Conservation (phyloP, 306 rosid species). For the Castanea crenata region DNA sequence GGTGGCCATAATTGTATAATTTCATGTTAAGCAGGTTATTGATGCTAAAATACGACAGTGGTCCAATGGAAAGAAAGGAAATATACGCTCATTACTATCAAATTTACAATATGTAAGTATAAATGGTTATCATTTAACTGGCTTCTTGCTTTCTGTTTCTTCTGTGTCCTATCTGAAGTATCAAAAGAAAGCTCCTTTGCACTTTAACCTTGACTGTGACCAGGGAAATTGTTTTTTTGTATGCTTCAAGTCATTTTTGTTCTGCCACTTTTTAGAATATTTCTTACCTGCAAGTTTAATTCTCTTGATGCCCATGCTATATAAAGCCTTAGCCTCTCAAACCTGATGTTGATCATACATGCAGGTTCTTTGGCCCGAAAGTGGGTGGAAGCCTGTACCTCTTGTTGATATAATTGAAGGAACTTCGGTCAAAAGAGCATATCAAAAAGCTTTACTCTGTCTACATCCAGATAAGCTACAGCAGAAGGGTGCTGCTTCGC, state of each 20-base stretch:
- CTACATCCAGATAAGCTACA: constrained; percentile 98
- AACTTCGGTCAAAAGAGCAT: constrained; percentile 83
- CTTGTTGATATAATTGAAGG: constrained; percentile 93
- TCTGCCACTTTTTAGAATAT: not conserved
- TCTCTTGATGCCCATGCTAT: constrained; percentile 12
- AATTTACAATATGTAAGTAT: constrained; percentile 79
- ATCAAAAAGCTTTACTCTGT: constrained; percentile 87
- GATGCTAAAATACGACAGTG: constrained; percentile 75
- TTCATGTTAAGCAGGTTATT: constrained; percentile 50
- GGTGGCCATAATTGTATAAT: constrained; percentile 5
- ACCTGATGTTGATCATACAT: constrained; percentile 18
- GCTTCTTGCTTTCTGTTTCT: constrained; percentile 4
- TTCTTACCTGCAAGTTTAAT: not conserved
- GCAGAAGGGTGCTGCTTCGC: constrained; percentile 83
- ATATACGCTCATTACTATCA: constrained; percentile 86
- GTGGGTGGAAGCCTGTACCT: constrained; percentile 95
- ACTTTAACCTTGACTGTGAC: constrained; percentile 8
- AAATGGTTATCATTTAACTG: not conserved
- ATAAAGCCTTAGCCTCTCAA: constrained; percentile 5
- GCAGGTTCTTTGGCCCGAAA: constrained; percentile 88
- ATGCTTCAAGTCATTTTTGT: constrained; percentile 10
- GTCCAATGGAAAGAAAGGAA: constrained; percentile 92
- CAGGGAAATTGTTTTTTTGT: constrained; percentile 17
- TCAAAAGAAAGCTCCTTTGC: constrained; percentile 11
- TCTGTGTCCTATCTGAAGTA: constrained; percentile 2